A percentile compares a stretch with the other conserved stretches of the same genome.
Evolutionary conservation across 1,139 yeast genomes (phyloP).

Genomic region (Candida glucosophila): DNA sequence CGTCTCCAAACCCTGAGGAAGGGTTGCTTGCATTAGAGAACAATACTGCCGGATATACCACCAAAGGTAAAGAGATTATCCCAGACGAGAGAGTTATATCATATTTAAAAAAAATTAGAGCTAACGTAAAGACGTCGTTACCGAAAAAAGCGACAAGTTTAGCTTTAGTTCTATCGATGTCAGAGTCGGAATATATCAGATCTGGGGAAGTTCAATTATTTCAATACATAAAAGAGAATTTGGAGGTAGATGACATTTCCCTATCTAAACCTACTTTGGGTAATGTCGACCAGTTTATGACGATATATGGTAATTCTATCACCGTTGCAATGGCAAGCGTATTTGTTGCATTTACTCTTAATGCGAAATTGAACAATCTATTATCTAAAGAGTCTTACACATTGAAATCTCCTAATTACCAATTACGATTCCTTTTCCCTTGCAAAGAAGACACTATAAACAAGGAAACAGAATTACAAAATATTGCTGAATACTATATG

Average conservation of each 20-base stretch:
- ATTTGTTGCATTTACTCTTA: constrained; percentile 14
- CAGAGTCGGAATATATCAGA: constrained; percentile 21
- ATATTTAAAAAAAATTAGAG: constrained; percentile 11
- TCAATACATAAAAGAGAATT: constrained; percentile 8
- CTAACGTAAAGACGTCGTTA: constrained; percentile 1
- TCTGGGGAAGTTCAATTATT: constrained; percentile 6
- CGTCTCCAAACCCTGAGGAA: too few species aligned
- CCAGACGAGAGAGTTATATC: constrained; percentile 15
- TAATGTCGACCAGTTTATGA: constrained; percentile 18
- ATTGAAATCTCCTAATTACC: constrained; percentile 24
- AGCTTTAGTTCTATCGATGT: constrained; percentile 15
- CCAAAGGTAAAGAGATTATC: constrained; percentile 4
- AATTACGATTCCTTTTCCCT: constrained; percentile 6
- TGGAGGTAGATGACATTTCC: constrained; percentile 13
- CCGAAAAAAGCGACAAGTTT: constrained; percentile 4
- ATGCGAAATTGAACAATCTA: constrained; percentile 18
- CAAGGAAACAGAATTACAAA: constrained; percentile 1
- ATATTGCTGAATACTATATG: constrained; percentile 2
- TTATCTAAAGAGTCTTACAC: constrained; percentile 13
- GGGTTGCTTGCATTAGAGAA: too few species aligned
- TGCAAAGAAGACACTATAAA: constrained; percentile 1
- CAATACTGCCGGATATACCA: constrained; percentile 1
- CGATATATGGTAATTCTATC: constrained; percentile 17
- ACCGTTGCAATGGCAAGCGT: constrained; percentile 16
- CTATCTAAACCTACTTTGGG: constrained; percentile 17